These are phyloP conservation scores for Diaporthe capsici DNA, from an alignment of 2,329 filamentous ascomycete genomes.

Conservation along the genomic window DNA sequence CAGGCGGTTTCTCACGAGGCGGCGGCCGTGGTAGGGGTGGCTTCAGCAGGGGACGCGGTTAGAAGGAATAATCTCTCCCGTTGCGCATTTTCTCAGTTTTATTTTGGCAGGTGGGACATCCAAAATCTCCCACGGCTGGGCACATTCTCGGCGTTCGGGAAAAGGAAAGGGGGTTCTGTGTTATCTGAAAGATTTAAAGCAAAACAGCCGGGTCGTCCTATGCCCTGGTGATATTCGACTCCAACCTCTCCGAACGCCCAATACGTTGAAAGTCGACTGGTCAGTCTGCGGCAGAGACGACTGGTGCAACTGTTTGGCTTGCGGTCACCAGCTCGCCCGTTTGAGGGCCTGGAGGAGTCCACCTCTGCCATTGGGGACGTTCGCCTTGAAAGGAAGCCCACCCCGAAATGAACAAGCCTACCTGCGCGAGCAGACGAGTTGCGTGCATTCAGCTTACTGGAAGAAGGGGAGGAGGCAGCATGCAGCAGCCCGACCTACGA, in stretches of 20 bases:
- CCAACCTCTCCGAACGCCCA: not conserved
- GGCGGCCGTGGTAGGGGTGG: slow-evolving; percentile 52
- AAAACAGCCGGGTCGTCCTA: slow-evolving; percentile 34
- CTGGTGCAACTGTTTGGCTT: not conserved
- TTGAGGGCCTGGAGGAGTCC: no score
- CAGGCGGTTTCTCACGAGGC: slow-evolving; percentile 47
- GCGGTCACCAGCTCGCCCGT: not conserved
- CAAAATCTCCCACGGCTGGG: slow-evolving; percentile 39
- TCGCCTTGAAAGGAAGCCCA: not conserved
- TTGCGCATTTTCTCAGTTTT: slow-evolving; percentile 36
- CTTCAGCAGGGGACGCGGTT: slow-evolving; percentile 49
- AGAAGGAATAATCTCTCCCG: not conserved
- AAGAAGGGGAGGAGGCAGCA: not conserved
- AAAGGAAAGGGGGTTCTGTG: slow-evolving; percentile 40
- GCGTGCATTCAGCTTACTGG: not conserved
- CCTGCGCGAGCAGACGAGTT: not conserved
- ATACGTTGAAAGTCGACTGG: not conserved
- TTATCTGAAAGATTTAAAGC: slow-evolving; percentile 38
- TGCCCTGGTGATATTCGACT: slow-evolving; percentile 29
- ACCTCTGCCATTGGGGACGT: not conserved
- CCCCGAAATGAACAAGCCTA: not conserved
- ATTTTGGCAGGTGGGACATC: slow-evolving; percentile 37
- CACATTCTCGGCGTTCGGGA: slow-evolving; percentile 42
- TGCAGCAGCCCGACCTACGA: not conserved
- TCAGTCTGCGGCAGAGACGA: not conserved